Conservation (phyloP, 2,329 filamentous ascomycete genomes). For the Arthroderma uncinatum region DNA sequence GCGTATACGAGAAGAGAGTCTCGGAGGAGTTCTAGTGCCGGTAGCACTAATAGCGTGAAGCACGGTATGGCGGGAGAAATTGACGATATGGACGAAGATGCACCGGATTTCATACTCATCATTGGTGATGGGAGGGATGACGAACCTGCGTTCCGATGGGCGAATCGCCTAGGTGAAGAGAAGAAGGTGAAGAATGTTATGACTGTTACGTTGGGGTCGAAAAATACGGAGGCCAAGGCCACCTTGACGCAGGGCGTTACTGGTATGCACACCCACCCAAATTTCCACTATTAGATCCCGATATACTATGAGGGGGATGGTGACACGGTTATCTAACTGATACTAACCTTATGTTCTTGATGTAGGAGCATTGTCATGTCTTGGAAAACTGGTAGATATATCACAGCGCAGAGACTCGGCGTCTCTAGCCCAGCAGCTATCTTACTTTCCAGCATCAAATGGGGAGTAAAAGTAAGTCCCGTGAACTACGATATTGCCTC, state of each 20-base stretch:
- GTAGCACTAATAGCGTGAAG: neutral
- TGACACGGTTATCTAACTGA: no score
- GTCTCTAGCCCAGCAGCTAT: neutral
- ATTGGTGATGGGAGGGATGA: conserved; percentile 87
- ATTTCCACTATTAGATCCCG: neutral
- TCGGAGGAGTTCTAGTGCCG: neutral
- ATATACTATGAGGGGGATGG: no score
- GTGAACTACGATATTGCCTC: neutral
- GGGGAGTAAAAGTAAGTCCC: neutral
- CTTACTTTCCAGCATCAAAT: neutral
- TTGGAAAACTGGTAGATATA: conserved; percentile 15
- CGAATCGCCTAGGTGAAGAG: conserved; percentile 58
- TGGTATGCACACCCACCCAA: conserved; percentile 44
- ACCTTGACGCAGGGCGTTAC: conserved; percentile 87
- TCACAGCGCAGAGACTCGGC: conserved; percentile 5
- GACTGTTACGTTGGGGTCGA: conserved; percentile 74
- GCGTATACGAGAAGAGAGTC: conserved; percentile 47
- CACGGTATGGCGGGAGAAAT: neutral
- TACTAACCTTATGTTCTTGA: conserved; percentile 8
- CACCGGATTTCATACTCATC: conserved; percentile 77
- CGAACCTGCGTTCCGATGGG: conserved; percentile 89
- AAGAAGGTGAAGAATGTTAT: conserved; percentile 57
- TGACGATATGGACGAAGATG: conserved; percentile 17
- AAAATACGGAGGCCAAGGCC: conserved; percentile 76
- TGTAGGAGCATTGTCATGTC: conserved; percentile 21